Evolutionary conservation across 139 green algal genomes (phyloP).

Genomic region (Auxenochlorella pyrenoidosa): DNA sequence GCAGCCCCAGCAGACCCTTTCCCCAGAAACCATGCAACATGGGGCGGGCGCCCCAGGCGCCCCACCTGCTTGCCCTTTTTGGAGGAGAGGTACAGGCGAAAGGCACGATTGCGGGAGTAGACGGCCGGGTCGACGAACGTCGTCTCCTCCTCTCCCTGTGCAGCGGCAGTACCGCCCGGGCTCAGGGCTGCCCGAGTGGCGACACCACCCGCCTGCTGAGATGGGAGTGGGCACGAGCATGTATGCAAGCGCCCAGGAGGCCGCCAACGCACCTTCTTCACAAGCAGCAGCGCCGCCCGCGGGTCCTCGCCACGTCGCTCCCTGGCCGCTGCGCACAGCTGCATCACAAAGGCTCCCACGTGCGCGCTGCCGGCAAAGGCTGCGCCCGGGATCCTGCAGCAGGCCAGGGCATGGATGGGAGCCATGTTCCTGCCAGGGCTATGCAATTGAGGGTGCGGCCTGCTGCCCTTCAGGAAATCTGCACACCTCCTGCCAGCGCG

Average conservation of each 20-base stretch:
- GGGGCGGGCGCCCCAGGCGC: too few relatives aligned
- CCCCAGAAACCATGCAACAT: too few relatives aligned
- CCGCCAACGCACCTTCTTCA: conserved; percentile 19
- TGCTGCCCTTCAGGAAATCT: too few relatives aligned
- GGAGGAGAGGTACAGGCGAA: conserved; percentile 71
- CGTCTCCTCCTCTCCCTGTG: conserved; percentile 25
- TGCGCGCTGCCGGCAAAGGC: conserved; percentile 71
- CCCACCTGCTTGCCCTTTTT: conserved; percentile 65
- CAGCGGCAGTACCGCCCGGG: too few relatives aligned
- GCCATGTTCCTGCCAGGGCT: too few relatives aligned
- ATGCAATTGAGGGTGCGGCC: too few relatives aligned
- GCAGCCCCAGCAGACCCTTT: too few relatives aligned
- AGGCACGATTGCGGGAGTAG: conserved; percentile 83
- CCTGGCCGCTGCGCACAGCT: conserved; percentile 31
- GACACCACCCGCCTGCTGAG: not conserved
- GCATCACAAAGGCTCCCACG: conserved; percentile 55
- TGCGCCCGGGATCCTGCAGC: conserved; percentile 50
- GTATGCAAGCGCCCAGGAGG: not conserved
- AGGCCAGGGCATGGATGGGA: not conserved
- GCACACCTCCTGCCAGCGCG: too few relatives aligned
- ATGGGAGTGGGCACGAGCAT: not conserved
- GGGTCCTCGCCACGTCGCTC: conserved; percentile 16
- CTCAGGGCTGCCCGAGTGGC: too few relatives aligned
- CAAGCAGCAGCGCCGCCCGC: conserved; percentile 25
- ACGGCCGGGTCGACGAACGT: conserved; percentile 64